These are phyloP conservation scores for Globisporangium paroecandrum DNA, from an alignment of 352 stramenopile species.

Conservation along the genomic window DNA sequence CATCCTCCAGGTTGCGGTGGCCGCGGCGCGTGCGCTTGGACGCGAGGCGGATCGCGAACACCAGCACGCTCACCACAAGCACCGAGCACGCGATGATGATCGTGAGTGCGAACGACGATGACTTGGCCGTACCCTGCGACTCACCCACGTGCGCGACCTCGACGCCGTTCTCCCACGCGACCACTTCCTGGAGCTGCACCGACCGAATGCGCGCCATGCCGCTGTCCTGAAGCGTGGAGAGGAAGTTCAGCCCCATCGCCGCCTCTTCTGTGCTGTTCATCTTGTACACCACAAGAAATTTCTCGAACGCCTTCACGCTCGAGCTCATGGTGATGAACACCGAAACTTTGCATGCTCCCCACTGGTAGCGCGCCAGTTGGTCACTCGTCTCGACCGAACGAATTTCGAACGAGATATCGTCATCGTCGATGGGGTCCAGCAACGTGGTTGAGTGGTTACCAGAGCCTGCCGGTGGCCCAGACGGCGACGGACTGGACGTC, in stretches of 20 bases:
- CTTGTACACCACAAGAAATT: conserved; percentile 38
- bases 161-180: conserved; percentile 34
- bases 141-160: conserved; percentile 35
- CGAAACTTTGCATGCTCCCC: conserved; percentile 32
- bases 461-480: conserved; percentile 1
- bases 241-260: conserved; percentile 21
- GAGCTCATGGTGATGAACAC: conserved; percentile 36
- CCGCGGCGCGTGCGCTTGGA: conserved; percentile 21
- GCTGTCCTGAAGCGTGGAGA: conserved; percentile 25
- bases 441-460: not conserved
- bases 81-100: conserved; percentile 29
- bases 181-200: conserved; percentile 29
- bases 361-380: conserved; percentile 30
- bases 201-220: conserved; percentile 36
- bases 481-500: not conserved
- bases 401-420: conserved; percentile 31
- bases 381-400: conserved; percentile 27
- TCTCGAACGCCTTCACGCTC: conserved; percentile 35
- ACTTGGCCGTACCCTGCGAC: conserved; percentile 7
- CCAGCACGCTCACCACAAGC: conserved; percentile 29
- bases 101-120: conserved; percentile 25
- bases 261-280: conserved; percentile 17
- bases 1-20: conserved; percentile 23
- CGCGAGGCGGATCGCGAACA: conserved; percentile 29
- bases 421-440: not conserved